These are phyloP conservation scores for Thyridium curvatum DNA, from an alignment of 2,329 filamentous ascomycete species.

Conservation along the genomic window DNA sequence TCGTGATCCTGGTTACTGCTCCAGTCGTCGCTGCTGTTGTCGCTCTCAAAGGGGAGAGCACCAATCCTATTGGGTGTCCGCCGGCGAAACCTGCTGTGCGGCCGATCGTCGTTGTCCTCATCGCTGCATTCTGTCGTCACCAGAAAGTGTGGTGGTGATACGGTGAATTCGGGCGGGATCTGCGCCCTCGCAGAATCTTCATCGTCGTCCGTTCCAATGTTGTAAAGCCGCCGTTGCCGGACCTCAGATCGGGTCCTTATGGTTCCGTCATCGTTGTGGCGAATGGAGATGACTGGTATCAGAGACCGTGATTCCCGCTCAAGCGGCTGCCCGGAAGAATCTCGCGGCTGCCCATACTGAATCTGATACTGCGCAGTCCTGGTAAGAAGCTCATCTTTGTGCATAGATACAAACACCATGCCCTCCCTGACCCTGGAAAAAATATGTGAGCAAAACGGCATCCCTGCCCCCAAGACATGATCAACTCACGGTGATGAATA, in stretches of 20 bases:
- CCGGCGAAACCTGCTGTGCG: slow-evolving; percentile 17
- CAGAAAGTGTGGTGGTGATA: slow-evolving; percentile 40
- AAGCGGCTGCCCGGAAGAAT: slow-evolving; percentile 12
- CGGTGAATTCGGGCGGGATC: slow-evolving; percentile 49
- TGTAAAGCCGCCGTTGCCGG: slow-evolving; percentile 38
- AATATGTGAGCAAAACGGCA: slow-evolving; percentile 21
- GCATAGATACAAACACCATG: slow-evolving; percentile 87
- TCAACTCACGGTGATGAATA: slow-evolving; percentile 81
- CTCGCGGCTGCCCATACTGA: slow-evolving; percentile 42
- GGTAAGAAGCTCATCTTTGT: slow-evolving; percentile 65
- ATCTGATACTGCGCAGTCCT: slow-evolving; percentile 72
- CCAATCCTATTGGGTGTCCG: slow-evolving; percentile 47
- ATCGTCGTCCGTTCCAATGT: slow-evolving; percentile 34
- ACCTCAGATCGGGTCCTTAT: slow-evolving; percentile 36
- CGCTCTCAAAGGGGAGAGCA: slow-evolving; percentile 47
- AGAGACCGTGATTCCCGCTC: slow-evolving; percentile 7
- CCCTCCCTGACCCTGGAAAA: slow-evolving; percentile 72
- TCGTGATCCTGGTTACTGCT: slow-evolving; percentile 6
- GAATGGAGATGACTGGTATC: slow-evolving; percentile 41
- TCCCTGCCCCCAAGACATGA: background rate
- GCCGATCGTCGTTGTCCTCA: slow-evolving; percentile 39
- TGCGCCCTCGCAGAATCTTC: slow-evolving; percentile 42
- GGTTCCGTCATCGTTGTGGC: slow-evolving; percentile 45
- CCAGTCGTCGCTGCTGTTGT: slow-evolving; percentile 28
- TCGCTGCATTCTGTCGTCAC: slow-evolving; percentile 57